These are phyloP conservation scores for Pseudogymnoascus sp. DNA, from an alignment of 2,329 filamentous ascomycete species.

Conservation along the genomic window DNA sequence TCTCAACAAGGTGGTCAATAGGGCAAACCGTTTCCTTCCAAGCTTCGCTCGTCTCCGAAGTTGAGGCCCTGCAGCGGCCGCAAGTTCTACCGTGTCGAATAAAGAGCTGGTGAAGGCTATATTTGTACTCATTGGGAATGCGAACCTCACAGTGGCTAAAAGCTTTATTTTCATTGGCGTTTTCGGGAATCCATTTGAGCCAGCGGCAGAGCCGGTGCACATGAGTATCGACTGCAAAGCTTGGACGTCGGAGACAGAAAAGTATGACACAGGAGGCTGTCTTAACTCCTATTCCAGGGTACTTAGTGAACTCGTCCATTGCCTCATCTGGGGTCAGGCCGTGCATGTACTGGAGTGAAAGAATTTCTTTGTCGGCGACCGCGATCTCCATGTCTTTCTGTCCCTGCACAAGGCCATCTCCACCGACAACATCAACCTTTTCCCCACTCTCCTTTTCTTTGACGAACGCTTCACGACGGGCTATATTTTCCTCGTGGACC, in stretches of 20 bases:
- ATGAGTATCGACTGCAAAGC: constrained; percentile 53
- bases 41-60: constrained; percentile 50
- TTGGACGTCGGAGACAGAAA: constrained; percentile 46
- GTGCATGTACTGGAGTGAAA: constrained; percentile 49
- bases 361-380: constrained; percentile 48
- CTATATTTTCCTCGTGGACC: constrained; percentile 60
- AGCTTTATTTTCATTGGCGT: constrained; percentile 38
- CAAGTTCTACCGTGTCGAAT: constrained; percentile 47
- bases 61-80: constrained; percentile 40
- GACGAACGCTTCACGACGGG: constrained; percentile 44
- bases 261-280: constrained; percentile 50
- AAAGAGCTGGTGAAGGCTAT: constrained; percentile 48
- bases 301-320: constrained; percentile 43
- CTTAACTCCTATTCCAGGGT: constrained; percentile 50
- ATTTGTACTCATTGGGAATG: constrained; percentile 47
- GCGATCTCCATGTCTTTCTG: constrained; percentile 52
- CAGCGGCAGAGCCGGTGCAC: constrained; percentile 46
- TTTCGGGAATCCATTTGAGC: constrained; percentile 50
- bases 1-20: constrained; percentile 55
- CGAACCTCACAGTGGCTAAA: constrained; percentile 47
- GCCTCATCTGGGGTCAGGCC: constrained; percentile 39
- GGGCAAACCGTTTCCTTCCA: constrained; percentile 56
- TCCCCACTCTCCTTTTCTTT: constrained; percentile 35
- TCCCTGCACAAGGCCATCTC: constrained; percentile 33
- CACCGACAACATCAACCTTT: constrained; percentile 38